These are phyloP conservation scores for Colletotrichum cuscutae DNA, from an alignment of 2,329 filamentous ascomycete species.

Conservation along the genomic window DNA sequence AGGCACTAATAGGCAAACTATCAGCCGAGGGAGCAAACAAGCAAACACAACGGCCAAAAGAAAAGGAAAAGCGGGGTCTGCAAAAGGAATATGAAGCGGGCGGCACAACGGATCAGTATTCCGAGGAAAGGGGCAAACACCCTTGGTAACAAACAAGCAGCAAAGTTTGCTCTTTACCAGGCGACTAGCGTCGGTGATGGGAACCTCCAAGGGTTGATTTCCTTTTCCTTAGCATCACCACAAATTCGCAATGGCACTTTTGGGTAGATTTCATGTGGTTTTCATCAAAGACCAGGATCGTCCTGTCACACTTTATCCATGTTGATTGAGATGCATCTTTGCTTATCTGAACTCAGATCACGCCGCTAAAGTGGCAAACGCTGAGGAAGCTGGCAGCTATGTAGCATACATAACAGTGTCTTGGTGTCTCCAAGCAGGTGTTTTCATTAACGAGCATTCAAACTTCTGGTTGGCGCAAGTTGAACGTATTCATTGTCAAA, in stretches of 20 bases:
- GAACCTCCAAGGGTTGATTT: background rate
- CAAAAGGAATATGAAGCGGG: background rate
- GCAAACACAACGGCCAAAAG: background rate
- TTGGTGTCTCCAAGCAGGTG: background rate
- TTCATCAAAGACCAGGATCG: background rate
- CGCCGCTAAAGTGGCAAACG: background rate
- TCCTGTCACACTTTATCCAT: background rate
- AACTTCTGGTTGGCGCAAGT: background rate
- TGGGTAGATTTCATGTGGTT: background rate
- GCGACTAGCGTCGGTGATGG: background rate
- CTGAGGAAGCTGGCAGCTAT: background rate
- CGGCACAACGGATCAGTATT: background rate
- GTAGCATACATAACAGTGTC: background rate
- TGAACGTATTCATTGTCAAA: background rate
- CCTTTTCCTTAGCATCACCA: background rate
- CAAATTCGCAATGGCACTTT: background rate
- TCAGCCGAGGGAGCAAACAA: background rate
- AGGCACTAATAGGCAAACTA: constrained; percentile 21
- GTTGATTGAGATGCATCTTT: background rate
- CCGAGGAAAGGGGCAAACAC: background rate
- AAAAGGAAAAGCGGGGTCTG: background rate
- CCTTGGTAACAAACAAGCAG: background rate
- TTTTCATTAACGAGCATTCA: background rate
- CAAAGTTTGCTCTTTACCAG: background rate
- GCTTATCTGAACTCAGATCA: background rate